phyloP scores from a whole-genome alignment of 108 stramenopile genomes.

The Skeletonema menzelii region DNA sequence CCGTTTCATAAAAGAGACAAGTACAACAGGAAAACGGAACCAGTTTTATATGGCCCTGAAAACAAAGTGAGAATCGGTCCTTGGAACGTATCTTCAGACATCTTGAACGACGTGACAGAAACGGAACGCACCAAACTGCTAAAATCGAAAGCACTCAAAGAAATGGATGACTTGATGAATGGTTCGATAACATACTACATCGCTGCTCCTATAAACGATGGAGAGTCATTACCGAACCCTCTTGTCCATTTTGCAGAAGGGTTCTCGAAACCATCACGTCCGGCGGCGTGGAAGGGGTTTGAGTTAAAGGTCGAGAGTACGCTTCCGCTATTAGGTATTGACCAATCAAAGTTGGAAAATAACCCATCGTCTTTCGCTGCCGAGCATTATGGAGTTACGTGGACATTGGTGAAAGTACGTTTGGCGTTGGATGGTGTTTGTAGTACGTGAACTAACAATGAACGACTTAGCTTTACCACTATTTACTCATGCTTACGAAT shows the following conservation, averaged over 20 bases:
- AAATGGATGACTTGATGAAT: constrained; percentile 69
- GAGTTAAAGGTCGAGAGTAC: constrained; percentile 78
- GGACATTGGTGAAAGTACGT: constrained; percentile 15
- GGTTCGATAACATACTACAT: constrained; percentile 70
- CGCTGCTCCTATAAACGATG: constrained; percentile 35
- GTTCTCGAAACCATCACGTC: constrained; percentile 66
- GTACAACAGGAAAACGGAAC: constrained; percentile 29
- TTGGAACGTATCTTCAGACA: constrained; percentile 58
- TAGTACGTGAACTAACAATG: neutral
- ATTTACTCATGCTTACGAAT: neutral
- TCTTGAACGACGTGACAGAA: constrained; percentile 15
- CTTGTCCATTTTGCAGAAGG: constrained; percentile 48
- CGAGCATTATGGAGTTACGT: constrained; percentile 14
- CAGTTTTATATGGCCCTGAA: constrained; percentile 42
- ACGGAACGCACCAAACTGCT: constrained; percentile 28
- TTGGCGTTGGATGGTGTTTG: neutral
- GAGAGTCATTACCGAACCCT: constrained; percentile 30
- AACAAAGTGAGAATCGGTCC: constrained; percentile 59
- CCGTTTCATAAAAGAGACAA: constrained; percentile 66
- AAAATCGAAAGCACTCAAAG: constrained; percentile 50
- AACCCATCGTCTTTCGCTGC: neutral
- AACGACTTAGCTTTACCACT: neutral
- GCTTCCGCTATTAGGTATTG: constrained; percentile 64
- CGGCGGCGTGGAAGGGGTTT: constrained; percentile 75
- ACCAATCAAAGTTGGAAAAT: constrained; percentile 5